A percentile compares a stretch with the other conserved stretches of the same genome.
These are phyloP conservation scores for Suillus placidus DNA, from an alignment of 768 basidiomycete species.

Conservation along the genomic window DNA sequence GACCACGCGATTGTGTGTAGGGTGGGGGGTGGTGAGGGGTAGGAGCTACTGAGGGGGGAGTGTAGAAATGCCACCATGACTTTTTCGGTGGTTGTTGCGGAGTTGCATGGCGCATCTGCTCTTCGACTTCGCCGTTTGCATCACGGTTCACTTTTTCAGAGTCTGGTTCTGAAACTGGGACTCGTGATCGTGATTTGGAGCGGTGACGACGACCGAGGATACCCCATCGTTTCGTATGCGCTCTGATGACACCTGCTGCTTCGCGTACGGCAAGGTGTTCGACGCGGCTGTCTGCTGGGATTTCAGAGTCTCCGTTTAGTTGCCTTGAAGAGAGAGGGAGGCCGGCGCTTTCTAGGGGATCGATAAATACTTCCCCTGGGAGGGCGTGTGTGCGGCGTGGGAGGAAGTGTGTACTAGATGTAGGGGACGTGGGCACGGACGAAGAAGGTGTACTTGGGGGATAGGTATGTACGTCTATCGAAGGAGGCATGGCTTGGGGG, in stretches of 20 bases:
- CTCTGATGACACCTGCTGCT: constrained; percentile 47
- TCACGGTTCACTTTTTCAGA: background rate
- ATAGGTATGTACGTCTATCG: constrained; percentile 10
- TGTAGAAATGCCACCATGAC: constrained; percentile 5
- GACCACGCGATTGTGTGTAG: background rate
- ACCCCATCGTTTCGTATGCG: constrained; percentile 40
- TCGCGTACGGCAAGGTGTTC: constrained; percentile 35
- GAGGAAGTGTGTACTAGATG: constrained; percentile 22
- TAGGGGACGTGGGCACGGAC: constrained; percentile 14
- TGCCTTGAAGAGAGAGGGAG: constrained; percentile 43
- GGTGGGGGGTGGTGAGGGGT: background rate
- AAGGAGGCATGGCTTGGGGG: background rate
- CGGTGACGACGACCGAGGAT: constrained; percentile 19
- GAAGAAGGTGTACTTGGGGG: constrained; percentile 14
- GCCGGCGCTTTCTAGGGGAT: constrained; percentile 65
- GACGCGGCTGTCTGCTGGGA: constrained; percentile 16
- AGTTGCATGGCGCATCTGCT: constrained; percentile 1
- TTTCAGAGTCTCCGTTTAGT: constrained; percentile 11
- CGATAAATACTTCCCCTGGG: constrained; percentile 60
- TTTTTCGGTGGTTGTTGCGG: background rate
- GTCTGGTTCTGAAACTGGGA: constrained; percentile 3
- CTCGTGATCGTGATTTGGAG: constrained; percentile 13
- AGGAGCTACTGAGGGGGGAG: constrained; percentile 8
- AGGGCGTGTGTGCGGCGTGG: constrained; percentile 38
- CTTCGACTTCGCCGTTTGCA: constrained; percentile 14